Percentiles rank a stretch among this genome's conserved stretches.
Evolutionary conservation across 805 yeast genomes (phyloP).

Genomic region (Scheffersomyces coipomensis): DNA sequence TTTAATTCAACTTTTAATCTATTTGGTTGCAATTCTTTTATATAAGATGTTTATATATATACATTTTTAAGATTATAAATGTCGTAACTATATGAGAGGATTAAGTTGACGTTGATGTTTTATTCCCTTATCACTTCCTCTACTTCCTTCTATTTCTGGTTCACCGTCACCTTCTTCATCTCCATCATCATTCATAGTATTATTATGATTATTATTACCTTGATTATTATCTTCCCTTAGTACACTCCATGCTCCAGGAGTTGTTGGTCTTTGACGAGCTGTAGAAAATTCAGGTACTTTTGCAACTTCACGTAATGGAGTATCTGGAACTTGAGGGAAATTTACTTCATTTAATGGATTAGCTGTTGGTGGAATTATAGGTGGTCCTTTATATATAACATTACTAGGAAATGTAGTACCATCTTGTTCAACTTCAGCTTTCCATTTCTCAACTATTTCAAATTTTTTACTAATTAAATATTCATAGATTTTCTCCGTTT

Average conservation of each 20-base stretch:
- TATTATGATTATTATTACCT: not conserved
- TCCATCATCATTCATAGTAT: not conserved
- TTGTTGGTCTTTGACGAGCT: conserved; percentile 6
- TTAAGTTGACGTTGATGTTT: too few relatives aligned
- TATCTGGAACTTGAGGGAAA: conserved; percentile 4
- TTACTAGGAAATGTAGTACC: conserved; percentile 10
- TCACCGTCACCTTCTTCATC: not conserved
- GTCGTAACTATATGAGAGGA: too few relatives aligned
- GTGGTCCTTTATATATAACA: not conserved
- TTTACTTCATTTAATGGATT: conserved; percentile 6
- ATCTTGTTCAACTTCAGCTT: conserved; percentile 9
- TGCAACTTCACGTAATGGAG: not conserved
- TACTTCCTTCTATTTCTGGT: not conserved
- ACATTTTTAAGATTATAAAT: too few relatives aligned
- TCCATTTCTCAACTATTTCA: conserved; percentile 10
- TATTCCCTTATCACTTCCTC: too few relatives aligned
- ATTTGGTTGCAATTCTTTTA: too few relatives aligned
- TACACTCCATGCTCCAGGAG: conserved; percentile 16
- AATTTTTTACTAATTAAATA: conserved; percentile 4
- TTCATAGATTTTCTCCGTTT: conserved; percentile 18
- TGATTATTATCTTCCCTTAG: not conserved
- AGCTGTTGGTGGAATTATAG: too few relatives aligned
- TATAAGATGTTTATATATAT: too few relatives aligned
- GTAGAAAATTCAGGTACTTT: not conserved
- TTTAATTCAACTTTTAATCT: too few relatives aligned